Base-by-base conservation (phyloP, 192 early-diverging fungal genomes). In the Backusella westeae region DNA sequence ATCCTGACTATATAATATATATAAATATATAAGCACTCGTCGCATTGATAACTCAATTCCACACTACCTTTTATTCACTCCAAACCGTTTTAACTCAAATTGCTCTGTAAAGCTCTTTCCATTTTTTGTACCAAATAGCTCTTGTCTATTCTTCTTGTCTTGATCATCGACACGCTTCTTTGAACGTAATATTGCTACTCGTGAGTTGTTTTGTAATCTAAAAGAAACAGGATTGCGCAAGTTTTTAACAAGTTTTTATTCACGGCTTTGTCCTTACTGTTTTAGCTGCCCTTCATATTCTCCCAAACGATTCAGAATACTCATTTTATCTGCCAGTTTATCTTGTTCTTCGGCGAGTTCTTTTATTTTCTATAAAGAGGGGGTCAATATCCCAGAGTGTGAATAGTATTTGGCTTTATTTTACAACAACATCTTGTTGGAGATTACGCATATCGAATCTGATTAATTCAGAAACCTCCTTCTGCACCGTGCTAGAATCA, bases 291-390 rank as follows among this genome's bases (percentile, higher is more conserved):
- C 75, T 53, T 90, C 86, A 23, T 88, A 86, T 65, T 85, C 84
- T 34, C 74, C 81, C 52, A 87, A 71, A 78, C 80, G 76, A 3
- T 77, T 69, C 21, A 90, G 34, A 34, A 88, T 83, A 10, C 68
- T 35, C 2, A 75, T 52, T 34, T 83, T 77, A 72, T 84, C 83
- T 2, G 82, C 23, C 34, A 86, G 79, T 32, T 79, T 78, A 59
- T 90, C 89, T 73, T 89, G 80, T 75, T 90, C 85, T 49, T 91
- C 88, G 3, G 90, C 87, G 3, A 81, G 36, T 35, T 81, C 38
- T 35, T 76, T 76, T 44, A 89, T 41, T 38, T 84, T 73, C 88
- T 89, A 74, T 34, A 46, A 1, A 34, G 6, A 44, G 32, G 3
- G 26, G 23, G 1, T 67, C 21, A 29, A 29, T 14, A 21, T 6